These are phyloP conservation scores for Brettanomyces anomalus DNA, from an alignment of 805 yeast genomes.

Conservation along the genomic window DNA sequence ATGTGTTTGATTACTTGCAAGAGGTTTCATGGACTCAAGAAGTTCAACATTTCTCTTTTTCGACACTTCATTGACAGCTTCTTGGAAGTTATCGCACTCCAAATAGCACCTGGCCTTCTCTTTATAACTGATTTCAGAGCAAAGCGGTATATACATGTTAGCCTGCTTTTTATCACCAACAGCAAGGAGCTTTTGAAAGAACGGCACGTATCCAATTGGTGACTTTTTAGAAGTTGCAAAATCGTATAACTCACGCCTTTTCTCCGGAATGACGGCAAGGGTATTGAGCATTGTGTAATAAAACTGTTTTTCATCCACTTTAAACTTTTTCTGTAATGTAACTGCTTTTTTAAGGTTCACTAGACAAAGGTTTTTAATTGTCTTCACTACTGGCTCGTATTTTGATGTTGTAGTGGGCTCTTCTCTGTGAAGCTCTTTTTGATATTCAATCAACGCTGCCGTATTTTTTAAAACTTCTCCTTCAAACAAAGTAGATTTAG, in stretches of 20 bases:
- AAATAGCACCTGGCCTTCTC: constrained; percentile 43
- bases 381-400: constrained; percentile 33
- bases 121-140: constrained; percentile 34
- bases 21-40: constrained; percentile 19
- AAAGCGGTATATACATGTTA: constrained; percentile 46
- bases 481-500: constrained; percentile 27
- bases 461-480: constrained; percentile 36
- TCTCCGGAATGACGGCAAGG: constrained; percentile 38
- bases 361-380: constrained; percentile 36
- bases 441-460: constrained; percentile 32
- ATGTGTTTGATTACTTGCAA: constrained; percentile 14
- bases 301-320: constrained; percentile 46
- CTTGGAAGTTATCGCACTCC: constrained; percentile 40
- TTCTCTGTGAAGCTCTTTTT: constrained; percentile 26
- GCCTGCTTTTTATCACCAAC: constrained; percentile 54
- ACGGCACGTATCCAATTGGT: constrained; percentile 63
- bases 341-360: constrained; percentile 42
- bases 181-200: constrained; percentile 44
- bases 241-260: constrained; percentile 42
- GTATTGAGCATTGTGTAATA: constrained; percentile 45
- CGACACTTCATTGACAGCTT: constrained; percentile 42
- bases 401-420: constrained; percentile 1
- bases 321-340: constrained; percentile 42
- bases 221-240: constrained; percentile 46
- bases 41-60: constrained; percentile 33